Conservation (phyloP, 192 early-diverging fungal genomes). For the Coemansia sp. region DNA sequence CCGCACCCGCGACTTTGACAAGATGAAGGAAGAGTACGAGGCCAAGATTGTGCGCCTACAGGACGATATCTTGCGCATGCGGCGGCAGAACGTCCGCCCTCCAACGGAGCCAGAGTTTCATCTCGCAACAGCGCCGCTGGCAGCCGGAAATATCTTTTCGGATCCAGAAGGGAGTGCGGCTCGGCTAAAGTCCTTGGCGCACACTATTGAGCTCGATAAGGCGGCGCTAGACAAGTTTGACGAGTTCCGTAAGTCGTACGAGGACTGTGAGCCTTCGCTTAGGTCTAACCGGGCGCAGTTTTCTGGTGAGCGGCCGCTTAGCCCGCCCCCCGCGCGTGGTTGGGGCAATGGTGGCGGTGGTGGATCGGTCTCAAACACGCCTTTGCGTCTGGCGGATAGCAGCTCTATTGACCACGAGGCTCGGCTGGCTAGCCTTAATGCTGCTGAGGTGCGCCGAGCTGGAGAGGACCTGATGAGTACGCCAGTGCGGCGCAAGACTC, state of each 20-base stretch:
- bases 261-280: constrained; percentile 53
- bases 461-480: constrained; percentile 56
- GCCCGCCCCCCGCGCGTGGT: constrained; percentile 40
- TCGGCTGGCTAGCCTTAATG: constrained; percentile 25
- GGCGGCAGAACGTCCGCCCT: constrained; percentile 14
- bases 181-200: constrained; percentile 28
- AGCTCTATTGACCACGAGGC: constrained; percentile 26
- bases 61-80: constrained; percentile 24
- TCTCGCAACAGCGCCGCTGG: not conserved
- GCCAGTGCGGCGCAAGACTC: constrained; percentile 37
- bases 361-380: constrained; percentile 16
- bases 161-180: constrained; percentile 23
- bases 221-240: constrained; percentile 50
- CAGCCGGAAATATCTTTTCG: constrained; percentile 28
- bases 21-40: constrained; percentile 27
- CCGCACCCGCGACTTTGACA: constrained; percentile 27
- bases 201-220: constrained; percentile 21
- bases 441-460: constrained; percentile 44
- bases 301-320: constrained; percentile 50
- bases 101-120: constrained; percentile 1
- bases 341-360: constrained; percentile 32
- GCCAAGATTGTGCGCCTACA: constrained; percentile 25
- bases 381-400: constrained; percentile 33
- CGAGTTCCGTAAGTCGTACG: constrained; percentile 47
- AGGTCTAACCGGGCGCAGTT: constrained; percentile 46